Evolutionary conservation across 345 rosid species (phyloP), one percentile per base, ranked within the genome.

Genomic region (Gossypium thurberi): DNA sequence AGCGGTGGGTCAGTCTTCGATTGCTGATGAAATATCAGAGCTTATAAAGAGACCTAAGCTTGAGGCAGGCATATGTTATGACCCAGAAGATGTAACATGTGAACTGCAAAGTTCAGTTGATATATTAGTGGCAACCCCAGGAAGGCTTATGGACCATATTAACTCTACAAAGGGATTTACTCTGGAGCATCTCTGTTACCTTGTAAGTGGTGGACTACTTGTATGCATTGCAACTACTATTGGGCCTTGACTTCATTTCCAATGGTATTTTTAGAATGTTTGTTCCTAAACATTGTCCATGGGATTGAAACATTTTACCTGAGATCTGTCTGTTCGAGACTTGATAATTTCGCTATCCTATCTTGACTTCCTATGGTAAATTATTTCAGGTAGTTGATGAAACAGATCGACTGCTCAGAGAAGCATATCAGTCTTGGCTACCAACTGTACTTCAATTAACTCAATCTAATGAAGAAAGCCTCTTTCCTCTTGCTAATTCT

Each of bases 91-190:
- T 82, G 14, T 81, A 53, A 78, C 83, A 1, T 84, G 67, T 4
- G 84, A 75, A 78, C 77, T 89, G 61, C 87, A 88, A 72, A 87
- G 90, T 85, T 81, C 90, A 9, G 98, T 92, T 53, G 99, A 95
- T 79, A 89, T 95, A 85, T 80, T 92, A 82, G 91, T 95, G 72
- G 97, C 99, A 62, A 95, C 98, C 65, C 99, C 98, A 5, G 99
- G 99, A 78, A 90, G 99, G 82, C 90, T 95, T n/a, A 86, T 92
- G 97, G 99, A 95, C 56, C 98, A 95, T 81, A 92, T 92, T 52
- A 89, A 85, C 79, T 79, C 80, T 78, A 95, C 99, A 8, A 85
- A 85, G 76, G 98, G 98, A 33, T 95, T 95, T 77, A 92, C 97
- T 0, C 91, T 92, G 47, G 97, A 95, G 85, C 98, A 95, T 81